A percentile compares a stretch with the other conserved stretches of the same genome.
Conservation (phyloP, 306 rosid genomes). For the Herpetospermum pedunculosum region DNA sequence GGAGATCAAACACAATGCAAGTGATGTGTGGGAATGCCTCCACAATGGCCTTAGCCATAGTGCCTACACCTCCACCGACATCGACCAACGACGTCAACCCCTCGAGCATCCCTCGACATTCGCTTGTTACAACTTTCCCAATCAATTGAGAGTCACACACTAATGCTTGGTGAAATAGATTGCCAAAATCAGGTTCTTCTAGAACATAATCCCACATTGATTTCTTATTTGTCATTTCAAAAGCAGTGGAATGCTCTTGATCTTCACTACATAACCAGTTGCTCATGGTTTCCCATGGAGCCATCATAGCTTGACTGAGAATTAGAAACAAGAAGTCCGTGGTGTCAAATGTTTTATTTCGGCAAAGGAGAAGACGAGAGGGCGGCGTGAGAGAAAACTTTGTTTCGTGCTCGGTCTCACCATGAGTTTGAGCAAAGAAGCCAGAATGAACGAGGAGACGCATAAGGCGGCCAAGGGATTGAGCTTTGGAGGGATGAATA, state of each 20-base stretch:
- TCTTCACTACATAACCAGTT: too few relatives aligned
- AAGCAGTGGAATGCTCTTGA: too few relatives aligned
- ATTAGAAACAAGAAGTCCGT: too few relatives aligned
- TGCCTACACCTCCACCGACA: slow-evolving; percentile 32
- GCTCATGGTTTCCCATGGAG: too few relatives aligned
- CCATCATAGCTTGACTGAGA: too few relatives aligned
- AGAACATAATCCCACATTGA: too few relatives aligned
- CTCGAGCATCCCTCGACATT: slow-evolving; percentile 14
- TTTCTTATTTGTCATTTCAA: too few relatives aligned
- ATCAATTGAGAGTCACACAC: too few relatives aligned
- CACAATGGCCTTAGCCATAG: slow-evolving; percentile 23
- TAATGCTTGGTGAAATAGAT: slow-evolving; percentile 22
- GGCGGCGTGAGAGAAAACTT: too few relatives aligned
- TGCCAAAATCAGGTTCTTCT: neutral
- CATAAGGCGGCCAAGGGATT: slow-evolving; percentile 25
- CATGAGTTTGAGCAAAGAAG: slow-evolving; percentile 18
- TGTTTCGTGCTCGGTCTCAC: too few relatives aligned
- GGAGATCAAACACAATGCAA: slow-evolving; percentile 30
- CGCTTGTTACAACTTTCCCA: slow-evolving; percentile 7
- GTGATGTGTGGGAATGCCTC: slow-evolving; percentile 17
- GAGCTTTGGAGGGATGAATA: slow-evolving; percentile 21
- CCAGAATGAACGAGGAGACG: slow-evolving; percentile 24
- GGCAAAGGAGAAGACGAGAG: too few relatives aligned
- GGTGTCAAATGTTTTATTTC: too few relatives aligned
- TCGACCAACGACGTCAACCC: slow-evolving; percentile 28